Evolutionary conservation across 192 early-diverging fungal species (phyloP), one percentile per base, ranked within the genome.

Genomic region (Backusella westeae): DNA sequence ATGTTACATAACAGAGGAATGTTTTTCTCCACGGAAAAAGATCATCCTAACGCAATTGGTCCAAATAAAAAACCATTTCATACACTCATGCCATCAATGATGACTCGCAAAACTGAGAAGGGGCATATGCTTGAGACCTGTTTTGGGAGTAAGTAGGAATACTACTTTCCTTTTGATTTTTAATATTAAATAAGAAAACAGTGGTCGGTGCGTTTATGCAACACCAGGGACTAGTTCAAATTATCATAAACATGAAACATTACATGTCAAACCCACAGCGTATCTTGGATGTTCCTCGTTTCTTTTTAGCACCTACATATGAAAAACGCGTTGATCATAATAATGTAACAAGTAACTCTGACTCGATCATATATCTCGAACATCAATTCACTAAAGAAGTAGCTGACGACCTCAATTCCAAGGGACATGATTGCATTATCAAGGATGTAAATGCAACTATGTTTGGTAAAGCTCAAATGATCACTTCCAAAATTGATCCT

Each of bases 151-250:
- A 73, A 69, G 32, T 78, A 9, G 5, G 4, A 35, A 42, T 26
- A 12, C 8, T 3, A 26, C 8, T 59, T 59, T 26, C 0, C 3
- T 10, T 3, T 26, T 26, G 1, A 9, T 59, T 10, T 26, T 12
- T 10, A 26, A 19, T 12, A 4, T 19, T 59, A 59, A 69, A 72
- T 29, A n/a, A 83, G 69, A 41, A 81, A 80, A 15, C 84, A 93
- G 83, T 84, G 21, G 77, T 95, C 90, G 93, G 93, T 38, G 92
- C 86, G 6, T 92, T 87, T 72, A 91, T 90, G 86, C 93, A 95
- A 77, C 94, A 93, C 10, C 94, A 95, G 81, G 93, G 93, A n/a
- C 94, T 94, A 41, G 76, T 94, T 8, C 94, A 95, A 82, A 87
- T 92, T 8, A 79, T 95, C 67, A 63, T 94, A 36, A 93, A 92